Evolutionary conservation across 257 asterid genomes (phyloP).

Genomic region (Sherardia arvensis): DNA sequence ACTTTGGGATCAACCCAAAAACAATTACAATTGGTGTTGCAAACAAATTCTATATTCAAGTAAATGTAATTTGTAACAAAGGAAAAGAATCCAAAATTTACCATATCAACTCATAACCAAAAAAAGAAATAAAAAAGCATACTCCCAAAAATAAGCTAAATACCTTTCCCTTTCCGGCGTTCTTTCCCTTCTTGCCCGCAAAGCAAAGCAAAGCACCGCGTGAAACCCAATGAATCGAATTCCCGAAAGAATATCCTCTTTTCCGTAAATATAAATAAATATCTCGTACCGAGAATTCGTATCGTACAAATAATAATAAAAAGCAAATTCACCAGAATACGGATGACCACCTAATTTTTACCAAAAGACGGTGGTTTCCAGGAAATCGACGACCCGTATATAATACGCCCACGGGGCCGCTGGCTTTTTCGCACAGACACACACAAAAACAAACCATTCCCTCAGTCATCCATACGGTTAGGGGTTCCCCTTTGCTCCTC

Average conservation of each 20-base stretch:
- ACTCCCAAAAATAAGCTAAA: background rate
- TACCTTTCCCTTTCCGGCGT: background rate
- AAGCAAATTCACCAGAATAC: background rate
- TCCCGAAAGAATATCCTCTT: background rate
- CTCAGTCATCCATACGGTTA: too few species aligned
- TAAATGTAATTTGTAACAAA: too few species aligned
- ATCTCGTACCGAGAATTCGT: too few species aligned
- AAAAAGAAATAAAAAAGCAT: background rate
- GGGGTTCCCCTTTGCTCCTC: constrained; percentile 5
- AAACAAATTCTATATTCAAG: too few species aligned
- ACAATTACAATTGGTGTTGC: too few species aligned
- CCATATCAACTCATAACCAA: background rate
- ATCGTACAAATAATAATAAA: background rate
- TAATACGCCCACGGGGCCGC: background rate
- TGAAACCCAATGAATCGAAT: background rate
- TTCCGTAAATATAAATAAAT: too few species aligned
- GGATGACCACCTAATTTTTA: constrained; percentile 5
- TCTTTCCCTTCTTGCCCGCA: constrained; percentile 5
- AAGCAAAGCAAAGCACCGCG: constrained; percentile 1
- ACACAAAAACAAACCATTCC: background rate
- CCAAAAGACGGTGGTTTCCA: constrained; percentile 9
- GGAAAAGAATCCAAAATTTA: too few species aligned
- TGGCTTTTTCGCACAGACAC: background rate
- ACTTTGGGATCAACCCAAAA: too few species aligned
- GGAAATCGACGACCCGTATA: background rate